These are phyloP conservation scores for Plectosphaerella cucumerina DNA, from an alignment of 2,329 filamentous ascomycete species.

Conservation along the genomic window DNA sequence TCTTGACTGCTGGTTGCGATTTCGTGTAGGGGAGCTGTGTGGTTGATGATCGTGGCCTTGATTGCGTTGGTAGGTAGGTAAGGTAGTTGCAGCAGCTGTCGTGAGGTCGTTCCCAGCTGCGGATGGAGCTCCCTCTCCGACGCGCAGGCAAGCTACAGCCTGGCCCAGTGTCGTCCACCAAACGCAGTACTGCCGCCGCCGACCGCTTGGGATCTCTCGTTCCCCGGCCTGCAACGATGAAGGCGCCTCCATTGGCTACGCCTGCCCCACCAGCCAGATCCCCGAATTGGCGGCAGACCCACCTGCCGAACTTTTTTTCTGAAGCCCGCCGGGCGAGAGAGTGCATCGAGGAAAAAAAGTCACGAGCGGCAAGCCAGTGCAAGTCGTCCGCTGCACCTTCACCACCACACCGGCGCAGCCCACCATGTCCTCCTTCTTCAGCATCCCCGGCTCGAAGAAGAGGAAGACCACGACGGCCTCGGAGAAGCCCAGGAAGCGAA, in stretches of 20 bases:
- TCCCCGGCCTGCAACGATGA: constrained; percentile 8
- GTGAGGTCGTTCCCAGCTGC: constrained; percentile 14
- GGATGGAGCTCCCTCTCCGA: constrained; percentile 6
- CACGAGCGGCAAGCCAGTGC: constrained; percentile 8
- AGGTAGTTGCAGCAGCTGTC: constrained; percentile 4
- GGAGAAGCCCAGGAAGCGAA: constrained; percentile 56
- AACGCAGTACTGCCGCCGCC: constrained; percentile 22
- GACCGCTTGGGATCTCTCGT: constrained; percentile 21
- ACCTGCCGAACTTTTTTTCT: constrained; percentile 27
- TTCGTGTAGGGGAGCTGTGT: constrained; percentile 5
- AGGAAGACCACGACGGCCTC: constrained; percentile 65
- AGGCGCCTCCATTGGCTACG: not conserved
- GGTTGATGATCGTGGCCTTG: not conserved
- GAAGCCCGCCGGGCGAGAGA: not conserved
- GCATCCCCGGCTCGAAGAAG: constrained; percentile 81
- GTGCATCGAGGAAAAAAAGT: constrained; percentile 17
- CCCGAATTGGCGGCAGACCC: constrained; percentile 2
- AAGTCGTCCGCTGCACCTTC: constrained; percentile 17
- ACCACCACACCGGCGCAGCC: constrained; percentile 17
- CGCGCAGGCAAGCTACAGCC: constrained; percentile 41
- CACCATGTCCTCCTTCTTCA: constrained; percentile 94
- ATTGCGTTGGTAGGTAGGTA: not conserved
- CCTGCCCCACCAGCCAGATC: not conserved
- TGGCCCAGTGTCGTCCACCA: constrained; percentile 14
- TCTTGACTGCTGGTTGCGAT: constrained; percentile 14